phyloP scores from a whole-genome alignment of 805 yeast species.

The Metschnikowia koreensis region DNA sequence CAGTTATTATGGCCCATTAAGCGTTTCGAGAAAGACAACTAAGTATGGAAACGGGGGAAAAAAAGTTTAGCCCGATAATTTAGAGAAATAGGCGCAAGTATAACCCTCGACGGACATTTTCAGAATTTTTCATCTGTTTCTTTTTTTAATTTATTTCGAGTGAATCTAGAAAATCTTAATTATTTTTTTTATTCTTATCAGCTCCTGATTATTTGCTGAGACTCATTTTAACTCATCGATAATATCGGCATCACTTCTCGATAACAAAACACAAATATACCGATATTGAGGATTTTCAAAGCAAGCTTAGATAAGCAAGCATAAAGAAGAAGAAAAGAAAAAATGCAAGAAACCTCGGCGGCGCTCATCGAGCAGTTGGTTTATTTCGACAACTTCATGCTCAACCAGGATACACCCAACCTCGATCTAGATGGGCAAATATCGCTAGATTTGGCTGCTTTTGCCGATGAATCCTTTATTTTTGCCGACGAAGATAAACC shows the following conservation, averaged over 20 bases:
- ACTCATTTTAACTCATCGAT: background rate
- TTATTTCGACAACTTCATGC: constrained; percentile 72
- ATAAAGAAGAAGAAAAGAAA: background rate
- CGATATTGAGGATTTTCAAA: too few species aligned
- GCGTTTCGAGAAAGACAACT: background rate
- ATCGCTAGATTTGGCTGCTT: constrained; percentile 65
- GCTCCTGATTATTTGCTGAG: background rate
- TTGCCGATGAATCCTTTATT: constrained; percentile 77
- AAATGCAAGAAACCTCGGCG: constrained; percentile 29
- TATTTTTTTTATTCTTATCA: background rate
- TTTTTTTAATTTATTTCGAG: too few species aligned
- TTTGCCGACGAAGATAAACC: constrained; percentile 83
- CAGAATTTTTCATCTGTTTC: background rate
- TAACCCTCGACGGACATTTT: background rate
- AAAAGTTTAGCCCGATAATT: background rate
- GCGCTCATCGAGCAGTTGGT: constrained; percentile 73
- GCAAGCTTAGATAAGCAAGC: background rate
- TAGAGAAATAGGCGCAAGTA: background rate
- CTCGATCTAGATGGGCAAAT: constrained; percentile 41
- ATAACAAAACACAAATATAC: too few species aligned
- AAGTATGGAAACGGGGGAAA: background rate
- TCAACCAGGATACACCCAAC: constrained; percentile 37
- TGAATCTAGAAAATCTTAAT: background rate
- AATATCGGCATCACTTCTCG: background rate
- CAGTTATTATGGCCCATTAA: constrained; percentile 6